Percentiles rank a stretch among this genome's conserved stretches.
These are phyloP conservation scores for Candida broadrunensis DNA, from an alignment of 805 yeast species.

Conservation along the genomic window DNA sequence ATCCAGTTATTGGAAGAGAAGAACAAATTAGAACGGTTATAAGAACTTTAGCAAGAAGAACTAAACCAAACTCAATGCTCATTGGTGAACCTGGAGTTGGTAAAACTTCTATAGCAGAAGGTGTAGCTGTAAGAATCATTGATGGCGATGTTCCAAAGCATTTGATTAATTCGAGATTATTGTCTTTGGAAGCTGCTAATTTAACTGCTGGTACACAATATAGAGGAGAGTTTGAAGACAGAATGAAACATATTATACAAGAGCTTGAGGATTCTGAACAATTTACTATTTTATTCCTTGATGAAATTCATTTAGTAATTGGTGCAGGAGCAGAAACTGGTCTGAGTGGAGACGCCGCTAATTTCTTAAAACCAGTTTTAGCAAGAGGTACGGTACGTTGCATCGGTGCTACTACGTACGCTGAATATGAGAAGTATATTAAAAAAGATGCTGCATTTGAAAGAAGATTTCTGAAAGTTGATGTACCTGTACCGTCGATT, in stretches of 20 bases:
- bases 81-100: slow-evolving; percentile 99
- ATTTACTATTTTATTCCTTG: slow-evolving; percentile 87
- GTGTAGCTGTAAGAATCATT: slow-evolving; percentile 95
- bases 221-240: slow-evolving; percentile 98
- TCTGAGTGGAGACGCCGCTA: slow-evolving; percentile 97
- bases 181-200: slow-evolving; percentile 91
- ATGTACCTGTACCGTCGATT: slow-evolving; percentile 89
- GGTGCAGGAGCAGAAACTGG: slow-evolving; percentile 98
- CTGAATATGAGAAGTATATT: slow-evolving; percentile 87
- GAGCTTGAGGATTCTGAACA: slow-evolving; percentile 87
- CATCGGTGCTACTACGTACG: slow-evolving; percentile 96
- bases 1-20: slow-evolving; percentile 98
- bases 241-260: slow-evolving; percentile 92
- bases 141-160: slow-evolving; percentile 96
- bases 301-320: slow-evolving; percentile 99
- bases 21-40: slow-evolving; percentile 96
- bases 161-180: slow-evolving; percentile 74
- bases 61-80: slow-evolving; percentile 93
- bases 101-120: slow-evolving; percentile 96
- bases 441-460: slow-evolving; percentile 99
- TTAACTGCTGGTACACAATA: slow-evolving; percentile 98
- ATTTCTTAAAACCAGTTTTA: slow-evolving; percentile 92
- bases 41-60: slow-evolving; percentile 93
- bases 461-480: slow-evolving; percentile 96
- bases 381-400: slow-evolving; percentile 97